Base-by-base conservation (phyloP, 805 yeast species). In the Henningerozyma blattae region DNA sequence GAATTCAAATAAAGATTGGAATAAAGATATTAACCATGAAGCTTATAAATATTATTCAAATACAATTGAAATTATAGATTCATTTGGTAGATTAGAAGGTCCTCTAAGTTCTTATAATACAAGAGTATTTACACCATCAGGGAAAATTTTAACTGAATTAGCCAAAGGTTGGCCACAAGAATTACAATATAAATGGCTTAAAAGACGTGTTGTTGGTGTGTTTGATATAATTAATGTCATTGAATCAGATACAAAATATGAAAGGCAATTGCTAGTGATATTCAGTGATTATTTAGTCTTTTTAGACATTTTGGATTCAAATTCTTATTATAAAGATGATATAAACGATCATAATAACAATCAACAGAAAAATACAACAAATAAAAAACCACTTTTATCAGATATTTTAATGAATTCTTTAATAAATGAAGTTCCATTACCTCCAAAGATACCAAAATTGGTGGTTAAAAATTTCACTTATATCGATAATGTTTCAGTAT, bases 381-480 rank as follows among this genome's bases (percentile, higher is more conserved):
- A 34, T 2, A 44, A 51, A 28, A 57, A 60, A 30, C 81, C 91
- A 2, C 66, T 78, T 3, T 64, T 81, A 12, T 68, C 94, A 0
- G 95, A 86, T 53, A 67, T 84, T 31, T 59, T 89, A 38, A 84
- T 87, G 94, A 94, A 87, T 48, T 84, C 95, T 0, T 64, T 89
- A 50, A 73, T 82, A 20, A 89, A 89, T 51, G 93, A 84, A 46
- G 77, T 77, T 17, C 91, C 94, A 0, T 64, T 89, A 28, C 61
- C 62, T 58, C 69, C 37, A 43, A 64, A 70, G 27, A 58, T 86
- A 14, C 95, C 96, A 0, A 61, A 63, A 18, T 64, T 89, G 63
- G 62, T 60, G 39, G 95, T 87, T 5, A 64, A 62, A 10, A 66
- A 70, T 3, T 84, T 91, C 82, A 68, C 78, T 18, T 63, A 66